Percentiles rank a stretch among this genome's conserved stretches.
phyloP scores from a whole-genome alignment of 2,329 filamentous ascomycete species.

The Calonectria pauciramosa region DNA sequence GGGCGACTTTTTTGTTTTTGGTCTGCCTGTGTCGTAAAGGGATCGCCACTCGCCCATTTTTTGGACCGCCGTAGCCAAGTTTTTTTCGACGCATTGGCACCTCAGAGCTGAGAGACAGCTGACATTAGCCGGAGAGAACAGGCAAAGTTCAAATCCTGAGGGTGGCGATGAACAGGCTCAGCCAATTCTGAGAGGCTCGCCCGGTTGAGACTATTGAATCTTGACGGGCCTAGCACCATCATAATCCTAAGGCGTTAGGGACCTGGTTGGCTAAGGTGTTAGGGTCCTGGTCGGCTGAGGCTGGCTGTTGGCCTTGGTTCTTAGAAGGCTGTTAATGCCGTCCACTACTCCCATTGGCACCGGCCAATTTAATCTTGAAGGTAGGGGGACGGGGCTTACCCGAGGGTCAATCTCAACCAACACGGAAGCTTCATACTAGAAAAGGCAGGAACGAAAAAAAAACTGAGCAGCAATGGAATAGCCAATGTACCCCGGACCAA shows the following conservation, averaged over 20 bases:
- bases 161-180: conserved; percentile 12
- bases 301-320: conserved; percentile 25
- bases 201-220: conserved; percentile 1
- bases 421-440: not conserved
- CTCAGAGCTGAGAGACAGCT: conserved; percentile 24
- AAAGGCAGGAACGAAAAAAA: not conserved
- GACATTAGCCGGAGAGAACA: conserved; percentile 26
- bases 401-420: conserved; percentile 4
- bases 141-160: conserved; percentile 31
- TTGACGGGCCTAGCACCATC: conserved; percentile 8
- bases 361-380: conserved; percentile 3
- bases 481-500: conserved; percentile 41
- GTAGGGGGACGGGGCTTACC: not conserved
- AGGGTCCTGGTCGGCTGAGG: conserved; percentile 23
- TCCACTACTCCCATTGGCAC: not conserved
- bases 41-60: conserved; percentile 14
- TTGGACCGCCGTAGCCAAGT: conserved; percentile 2
- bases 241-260: conserved; percentile 7
- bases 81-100: not conserved
- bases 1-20: conserved; percentile 12
- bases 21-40: conserved; percentile 22
- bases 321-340: conserved; percentile 17
- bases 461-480: conserved; percentile 15
- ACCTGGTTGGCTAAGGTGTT: not conserved
- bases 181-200: not conserved